These are phyloP conservation scores for Fusarium temperatum DNA, from an alignment of 2,329 filamentous ascomycete genomes.

Conservation along the genomic window DNA sequence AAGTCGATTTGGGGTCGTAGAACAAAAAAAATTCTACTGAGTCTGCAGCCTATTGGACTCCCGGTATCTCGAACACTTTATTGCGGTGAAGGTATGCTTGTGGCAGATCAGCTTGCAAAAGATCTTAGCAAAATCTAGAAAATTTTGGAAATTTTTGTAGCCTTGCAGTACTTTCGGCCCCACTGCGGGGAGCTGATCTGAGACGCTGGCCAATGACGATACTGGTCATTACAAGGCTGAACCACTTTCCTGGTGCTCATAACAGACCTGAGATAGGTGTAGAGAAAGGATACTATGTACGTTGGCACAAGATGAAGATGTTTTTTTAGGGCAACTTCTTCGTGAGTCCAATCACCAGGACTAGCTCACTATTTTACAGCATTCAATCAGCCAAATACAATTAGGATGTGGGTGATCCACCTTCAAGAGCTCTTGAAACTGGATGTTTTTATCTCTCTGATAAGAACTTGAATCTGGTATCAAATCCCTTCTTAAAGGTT, in stretches of 20 bases:
- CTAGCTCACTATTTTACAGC: neutral
- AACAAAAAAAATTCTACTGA: neutral
- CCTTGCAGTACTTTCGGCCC: constrained; percentile 33
- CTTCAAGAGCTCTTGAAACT: neutral
- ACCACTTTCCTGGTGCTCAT: neutral
- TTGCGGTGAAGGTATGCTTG: constrained; percentile 1
- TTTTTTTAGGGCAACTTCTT: neutral
- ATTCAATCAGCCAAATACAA: neutral
- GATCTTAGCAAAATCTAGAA: constrained; percentile 34
- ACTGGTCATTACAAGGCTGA: constrained; percentile 32
- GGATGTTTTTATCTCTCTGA: neutral
- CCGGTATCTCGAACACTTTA: constrained; percentile 27
- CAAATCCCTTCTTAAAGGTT: neutral
- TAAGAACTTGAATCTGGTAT: neutral
- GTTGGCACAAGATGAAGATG: neutral
- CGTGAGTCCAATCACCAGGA: neutral
- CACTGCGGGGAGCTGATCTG: constrained; percentile 35
- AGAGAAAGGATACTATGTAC: neutral
- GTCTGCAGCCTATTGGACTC: constrained; percentile 16
- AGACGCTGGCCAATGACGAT: neutral
- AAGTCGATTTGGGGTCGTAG: neutral
- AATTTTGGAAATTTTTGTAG: constrained; percentile 40
- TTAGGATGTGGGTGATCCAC: neutral
- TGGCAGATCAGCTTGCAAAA: constrained; percentile 19
- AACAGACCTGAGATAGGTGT: neutral